A percentile compares a stretch with the other conserved stretches of the same genome.
Evolutionary conservation across 75 land plant genomes (phyloP).

Genomic region (Picea sitchensis): DNA sequence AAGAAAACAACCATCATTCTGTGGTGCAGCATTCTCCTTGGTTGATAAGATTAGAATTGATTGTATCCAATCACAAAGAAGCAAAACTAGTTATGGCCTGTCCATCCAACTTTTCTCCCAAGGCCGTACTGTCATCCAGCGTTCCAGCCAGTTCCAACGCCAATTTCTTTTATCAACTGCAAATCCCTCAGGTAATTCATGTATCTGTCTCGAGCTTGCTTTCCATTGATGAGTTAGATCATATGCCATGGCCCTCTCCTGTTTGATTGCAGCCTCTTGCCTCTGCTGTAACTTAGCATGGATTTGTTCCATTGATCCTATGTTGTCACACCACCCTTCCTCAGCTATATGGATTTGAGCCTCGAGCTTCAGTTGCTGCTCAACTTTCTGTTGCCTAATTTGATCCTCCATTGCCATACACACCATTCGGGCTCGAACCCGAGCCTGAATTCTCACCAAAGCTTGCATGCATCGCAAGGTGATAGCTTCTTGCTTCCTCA

Average conservation of each 20-base stretch:
- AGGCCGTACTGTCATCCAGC: slow-evolving; percentile 91
- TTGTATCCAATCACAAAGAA: too few species aligned
- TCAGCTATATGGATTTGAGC: slow-evolving; percentile 53
- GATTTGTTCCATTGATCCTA: slow-evolving; percentile 65
- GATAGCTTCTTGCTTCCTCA: too few species aligned
- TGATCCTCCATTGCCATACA: slow-evolving; percentile 63
- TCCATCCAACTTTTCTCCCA: slow-evolving; percentile 43
- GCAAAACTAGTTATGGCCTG: too few species aligned
- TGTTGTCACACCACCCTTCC: slow-evolving; percentile 83
- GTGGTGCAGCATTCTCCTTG: too few species aligned
- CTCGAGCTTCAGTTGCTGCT: slow-evolving; percentile 47
- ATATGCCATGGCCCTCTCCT: slow-evolving; percentile 90
- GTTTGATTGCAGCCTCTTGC: slow-evolving; percentile 84
- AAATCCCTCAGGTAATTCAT: slow-evolving; percentile 40
- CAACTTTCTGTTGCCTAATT: slow-evolving; percentile 39
- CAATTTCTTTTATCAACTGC: slow-evolving; percentile 74
- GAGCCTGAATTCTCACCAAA: slow-evolving; percentile 78
- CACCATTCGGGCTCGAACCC: slow-evolving; percentile 68
- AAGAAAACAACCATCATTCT: too few species aligned
- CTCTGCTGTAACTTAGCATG: slow-evolving; percentile 69
- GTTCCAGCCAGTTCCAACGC: slow-evolving; percentile 91
- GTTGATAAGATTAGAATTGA: too few species aligned
- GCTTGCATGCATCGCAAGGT: slow-evolving; percentile 50
- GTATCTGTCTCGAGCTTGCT: slow-evolving; percentile 46
- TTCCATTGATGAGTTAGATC: slow-evolving; percentile 84